A percentile compares a stretch with the other conserved stretches of the same genome.
Evolutionary conservation across 441 rosid genomes (phyloP).

Genomic region (Hura crepitans): DNA sequence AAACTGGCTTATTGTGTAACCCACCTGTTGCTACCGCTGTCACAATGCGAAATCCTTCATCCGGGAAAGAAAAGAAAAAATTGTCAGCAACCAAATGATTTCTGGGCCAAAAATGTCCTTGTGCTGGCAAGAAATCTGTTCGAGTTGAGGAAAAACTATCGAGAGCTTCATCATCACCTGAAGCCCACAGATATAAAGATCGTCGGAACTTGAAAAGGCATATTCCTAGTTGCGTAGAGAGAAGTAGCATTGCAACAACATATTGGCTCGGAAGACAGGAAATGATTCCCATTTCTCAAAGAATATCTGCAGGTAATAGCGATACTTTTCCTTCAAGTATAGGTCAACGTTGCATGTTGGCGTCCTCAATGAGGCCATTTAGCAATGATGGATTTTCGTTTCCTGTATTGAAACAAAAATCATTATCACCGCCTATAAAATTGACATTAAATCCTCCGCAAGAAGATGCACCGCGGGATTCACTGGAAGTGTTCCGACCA

Average conservation of each 20-base stretch:
- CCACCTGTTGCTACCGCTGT: constrained; percentile 50
- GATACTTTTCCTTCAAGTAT: constrained; percentile 15
- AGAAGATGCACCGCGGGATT: constrained; percentile 43
- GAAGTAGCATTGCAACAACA: constrained; percentile 17
- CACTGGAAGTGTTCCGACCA: constrained; percentile 49
- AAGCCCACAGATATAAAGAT: not conserved
- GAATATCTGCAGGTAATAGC: constrained; percentile 31
- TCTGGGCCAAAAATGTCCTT: constrained; percentile 65
- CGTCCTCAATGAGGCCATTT: constrained; percentile 22
- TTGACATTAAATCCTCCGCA: constrained; percentile 11
- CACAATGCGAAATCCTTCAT: constrained; percentile 28
- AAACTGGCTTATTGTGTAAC: constrained; percentile 58
- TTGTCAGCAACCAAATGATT: constrained; percentile 41
- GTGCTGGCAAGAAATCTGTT: constrained; percentile 77
- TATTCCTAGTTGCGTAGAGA: constrained; percentile 4
- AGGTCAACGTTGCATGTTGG: constrained; percentile 22
- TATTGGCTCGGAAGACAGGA: constrained; percentile 25
- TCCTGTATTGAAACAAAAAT: constrained; percentile 41
- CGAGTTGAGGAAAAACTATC: constrained; percentile 53
- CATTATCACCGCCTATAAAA: constrained; percentile 24
- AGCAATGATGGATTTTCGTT: constrained; percentile 41
- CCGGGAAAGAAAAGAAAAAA: constrained; percentile 23
- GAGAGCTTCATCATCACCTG: constrained; percentile 29
- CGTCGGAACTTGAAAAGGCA: constrained; percentile 1
- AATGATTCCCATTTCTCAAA: constrained; percentile 17